A percentile compares a stretch with the other conserved stretches of the same genome.
Evolutionary conservation across 495 filamentous ascomycete genomes (phyloP).

Genomic region (Bryoglossum gracile): DNA sequence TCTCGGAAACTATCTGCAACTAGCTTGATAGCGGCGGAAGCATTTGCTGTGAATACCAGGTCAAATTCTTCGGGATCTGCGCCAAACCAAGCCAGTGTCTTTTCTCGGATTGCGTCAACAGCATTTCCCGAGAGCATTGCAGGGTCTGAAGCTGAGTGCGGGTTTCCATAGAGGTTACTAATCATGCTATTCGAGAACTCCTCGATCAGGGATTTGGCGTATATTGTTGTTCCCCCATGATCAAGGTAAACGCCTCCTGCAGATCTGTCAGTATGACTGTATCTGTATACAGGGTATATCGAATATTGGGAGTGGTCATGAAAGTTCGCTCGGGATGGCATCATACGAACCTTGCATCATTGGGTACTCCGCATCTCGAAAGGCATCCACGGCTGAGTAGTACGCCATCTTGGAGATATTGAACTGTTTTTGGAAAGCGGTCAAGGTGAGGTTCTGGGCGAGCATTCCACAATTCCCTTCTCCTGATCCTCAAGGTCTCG

Average conservation of each 20-base stretch:
- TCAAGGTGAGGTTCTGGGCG: no score
- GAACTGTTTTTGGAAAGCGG: no score
- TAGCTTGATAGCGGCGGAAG: constrained; percentile 62
- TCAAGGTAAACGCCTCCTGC: constrained; percentile 53
- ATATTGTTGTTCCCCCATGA: constrained; percentile 68
- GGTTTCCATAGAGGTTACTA: constrained; percentile 62
- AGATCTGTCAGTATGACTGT: no score
- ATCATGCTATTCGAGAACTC: constrained; percentile 51
- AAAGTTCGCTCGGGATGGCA: no score
- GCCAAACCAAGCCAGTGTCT: constrained; percentile 54
- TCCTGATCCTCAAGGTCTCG: no score
- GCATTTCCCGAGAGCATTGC: constrained; percentile 53
- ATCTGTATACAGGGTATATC: no score
- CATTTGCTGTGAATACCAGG: constrained; percentile 61
- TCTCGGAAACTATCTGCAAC: constrained; percentile 60
- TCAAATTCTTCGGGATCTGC: constrained; percentile 59
- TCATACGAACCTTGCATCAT: constrained; percentile 33
- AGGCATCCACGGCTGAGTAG: constrained; percentile 24
- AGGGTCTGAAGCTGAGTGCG: constrained; percentile 63
- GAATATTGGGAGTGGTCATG: no score
- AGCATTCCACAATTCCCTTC: no score
- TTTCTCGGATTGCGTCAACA: constrained; percentile 51
- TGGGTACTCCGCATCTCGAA: constrained; percentile 37
- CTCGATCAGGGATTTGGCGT: constrained; percentile 54
- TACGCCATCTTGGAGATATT: constrained; percentile 4